Evolutionary conservation across 352 stramenopile species (phyloP), one percentile per base, ranked within the genome.

Genomic region (Pythium periplocum): DNA sequence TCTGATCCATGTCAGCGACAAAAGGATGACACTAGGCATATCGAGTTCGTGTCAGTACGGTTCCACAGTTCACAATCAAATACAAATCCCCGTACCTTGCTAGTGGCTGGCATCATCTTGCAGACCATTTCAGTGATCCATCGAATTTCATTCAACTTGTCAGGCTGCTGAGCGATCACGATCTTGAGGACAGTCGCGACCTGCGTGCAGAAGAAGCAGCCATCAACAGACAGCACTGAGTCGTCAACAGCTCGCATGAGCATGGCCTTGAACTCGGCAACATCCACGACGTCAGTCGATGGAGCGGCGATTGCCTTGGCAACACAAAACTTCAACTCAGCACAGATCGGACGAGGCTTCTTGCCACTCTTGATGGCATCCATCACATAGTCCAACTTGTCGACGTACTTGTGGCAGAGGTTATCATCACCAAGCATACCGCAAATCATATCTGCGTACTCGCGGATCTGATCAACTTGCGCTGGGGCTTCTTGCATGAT

Each of bases 191-290:
- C 43, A 3, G 57, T 74, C 11, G 75, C 64, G 34, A 87, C 52
- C 71, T 88, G 69, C n/a, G 71, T 83, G 64, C 80, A 90, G 53
- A 88, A 78, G 51, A 87, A 87, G 52, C 80, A 90, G 0, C 53
- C 55, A 48, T 86, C 64, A 41, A 72, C 56, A 9, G 69, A 63
- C 41, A 64, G 46, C 52, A 83, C 71, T 4, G 64, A 62, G 9
- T 78, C 54, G 33, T 72, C 46, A 9, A 52, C 17, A 41, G 46
- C 32, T 40, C 11, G 7, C 31, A 38, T 11, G n/a, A 52, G 46
- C 7, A 30, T 56, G 4, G 6, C 6, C n/a, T 48, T 48, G 38
- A 48, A 48, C 38, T 8, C 31, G 7, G 11, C 32, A n/a, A 53
- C 34, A 53, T 53, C 48, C 9, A 41, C 34, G 10, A 26, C 34